phyloP scores from a whole-genome alignment of 257 asterid species.

The Phtheirospermum japonicum region DNA sequence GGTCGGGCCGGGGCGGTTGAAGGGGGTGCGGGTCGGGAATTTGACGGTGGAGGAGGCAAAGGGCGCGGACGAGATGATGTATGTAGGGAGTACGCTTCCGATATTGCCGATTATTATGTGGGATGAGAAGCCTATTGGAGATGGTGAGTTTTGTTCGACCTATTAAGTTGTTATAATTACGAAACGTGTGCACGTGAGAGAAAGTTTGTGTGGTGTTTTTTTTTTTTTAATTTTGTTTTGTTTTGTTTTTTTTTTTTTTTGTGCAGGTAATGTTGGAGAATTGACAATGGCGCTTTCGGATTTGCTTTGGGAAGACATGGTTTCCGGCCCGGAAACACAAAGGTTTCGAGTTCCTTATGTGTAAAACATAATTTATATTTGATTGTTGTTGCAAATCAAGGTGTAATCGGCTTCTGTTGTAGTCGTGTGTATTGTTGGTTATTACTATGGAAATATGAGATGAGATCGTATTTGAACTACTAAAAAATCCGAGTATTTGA shows the following conservation, averaged over 20 bases:
- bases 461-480: too few relatives aligned
- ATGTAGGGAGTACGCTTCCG: constrained; percentile 87
- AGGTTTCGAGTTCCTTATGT: constrained; percentile 62
- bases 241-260: constrained; percentile 8
- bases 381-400: background rate
- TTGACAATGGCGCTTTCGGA: constrained; percentile 88
- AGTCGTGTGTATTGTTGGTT: too few relatives aligned
- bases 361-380: constrained; percentile 12
- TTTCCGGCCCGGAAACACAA: constrained; percentile 62
- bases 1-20: constrained; percentile 60
- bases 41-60: constrained; percentile 57
- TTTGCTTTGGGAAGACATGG: constrained; percentile 93
- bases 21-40: constrained; percentile 43
- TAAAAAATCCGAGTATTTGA: too few relatives aligned
- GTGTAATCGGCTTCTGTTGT: too few relatives aligned
- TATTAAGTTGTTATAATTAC: too few relatives aligned
- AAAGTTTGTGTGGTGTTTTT: too few relatives aligned
- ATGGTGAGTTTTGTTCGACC: constrained; percentile 44
- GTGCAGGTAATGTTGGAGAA: constrained; percentile 72
- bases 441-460: too few relatives aligned
- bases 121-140: constrained; percentile 81
- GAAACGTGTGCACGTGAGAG: too few relatives aligned
- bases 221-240: background rate
- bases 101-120: constrained; percentile 64
- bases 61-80: constrained; percentile 75